Evolutionary conservation across 2,329 filamentous ascomycete genomes (phyloP), one percentile per base, ranked within the genome.

Genomic region (Aspergillus arachidicola): DNA sequence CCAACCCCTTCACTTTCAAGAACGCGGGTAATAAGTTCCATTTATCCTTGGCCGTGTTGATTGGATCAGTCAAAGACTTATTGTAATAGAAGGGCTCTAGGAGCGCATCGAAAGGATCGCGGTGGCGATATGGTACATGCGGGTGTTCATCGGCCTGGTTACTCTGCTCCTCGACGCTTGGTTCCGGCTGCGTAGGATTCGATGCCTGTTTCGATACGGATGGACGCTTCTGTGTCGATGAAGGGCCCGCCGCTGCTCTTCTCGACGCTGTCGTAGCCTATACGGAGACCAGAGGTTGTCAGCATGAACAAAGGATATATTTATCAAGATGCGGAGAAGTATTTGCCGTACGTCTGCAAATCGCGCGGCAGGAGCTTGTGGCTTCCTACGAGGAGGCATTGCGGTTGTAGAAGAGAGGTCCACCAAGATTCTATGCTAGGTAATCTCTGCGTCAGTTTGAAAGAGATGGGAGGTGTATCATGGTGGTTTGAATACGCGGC

Each of bases 11-110:
- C 72, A 97, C 94, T 79, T 97, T 97, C 63, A 99, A 83, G 78
- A 99, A 99, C n/a, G 95, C 95, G 0, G 95, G 96, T 32, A 99
- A 82, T 48, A 99, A 84, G 77, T 98, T 97, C 87, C 94, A 97
- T 84, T 99, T 99, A 82, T 99, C 95, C 73, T 80, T 81, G 32
- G 87, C 88, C 1, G 89, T 91, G 64, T 89, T 84, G 72, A 91
- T 91, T 3, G 88, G 88, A 73, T 91, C 89, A 0, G 87, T 89
- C 61, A 91, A 76, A 57, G 83, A 83, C 75, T 91, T 91, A 64
- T 84, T 87, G 71, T 88, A 87, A 76, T 91, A 91, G 73, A 91
- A 91, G 0, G 89, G 89, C 72, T 90, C 84, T 30, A 91, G 82
- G 30, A 91, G 81, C 43, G 87, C 86, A 71, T 89, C 86, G 71